Base-by-base conservation (phyloP, 2,329 filamentous ascomycete species). In the Hawksworthiomyces lignivorus region DNA sequence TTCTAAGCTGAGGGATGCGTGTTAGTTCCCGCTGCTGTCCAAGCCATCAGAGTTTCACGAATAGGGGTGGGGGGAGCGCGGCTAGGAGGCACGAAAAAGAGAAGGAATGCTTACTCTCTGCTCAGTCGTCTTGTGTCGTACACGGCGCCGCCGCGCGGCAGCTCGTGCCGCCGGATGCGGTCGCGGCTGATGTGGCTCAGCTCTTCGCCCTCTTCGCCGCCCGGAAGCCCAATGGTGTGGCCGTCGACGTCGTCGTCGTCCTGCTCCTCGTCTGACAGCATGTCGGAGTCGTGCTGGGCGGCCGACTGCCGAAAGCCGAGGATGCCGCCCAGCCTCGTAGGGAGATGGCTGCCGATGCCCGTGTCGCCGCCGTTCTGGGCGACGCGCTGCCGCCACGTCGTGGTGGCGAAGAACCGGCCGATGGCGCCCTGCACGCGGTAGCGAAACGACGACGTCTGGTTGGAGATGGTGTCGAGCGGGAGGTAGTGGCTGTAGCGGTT, bases 401-500 rank as follows among this genome's bases (percentile, higher is more conserved):
- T 67, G 2, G 69, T 69, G 4, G 70, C 50, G 21, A 72, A 50
- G 50, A 63, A 61, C 19, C 59, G 55, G 3, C 58, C 60, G 27
- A 72, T 52, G 11, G 56, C 56, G 38, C 58, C 54, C 48, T 69
- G 67, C 47, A 77, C 53, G 47, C 75, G 67, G 36, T 72, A 63
- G 21, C 77, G 70, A 19, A 80, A 51, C 47, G 77, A 65, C 7
- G 65, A 62, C 6, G 73, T 80, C 38, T 72, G 72, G 38, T 67
- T 73, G 18, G 75, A 75, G 46, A 84, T 75, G 24, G 70, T 67
- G 47, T 83, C 73, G 49, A 87, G 63, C 1, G 83, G 83, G 2
- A 87, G 74, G 56, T 88, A 88, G 47, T 85, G 80, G 55, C 77
- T 74, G 60, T 87, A 87, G 46, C 82, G 77, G 52, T 72, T 73